Percentiles rank a stretch among this genome's conserved stretches.
These are phyloP conservation scores for Podila epicladia DNA, from an alignment of 192 early-diverging fungal genomes.

Conservation along the genomic window DNA sequence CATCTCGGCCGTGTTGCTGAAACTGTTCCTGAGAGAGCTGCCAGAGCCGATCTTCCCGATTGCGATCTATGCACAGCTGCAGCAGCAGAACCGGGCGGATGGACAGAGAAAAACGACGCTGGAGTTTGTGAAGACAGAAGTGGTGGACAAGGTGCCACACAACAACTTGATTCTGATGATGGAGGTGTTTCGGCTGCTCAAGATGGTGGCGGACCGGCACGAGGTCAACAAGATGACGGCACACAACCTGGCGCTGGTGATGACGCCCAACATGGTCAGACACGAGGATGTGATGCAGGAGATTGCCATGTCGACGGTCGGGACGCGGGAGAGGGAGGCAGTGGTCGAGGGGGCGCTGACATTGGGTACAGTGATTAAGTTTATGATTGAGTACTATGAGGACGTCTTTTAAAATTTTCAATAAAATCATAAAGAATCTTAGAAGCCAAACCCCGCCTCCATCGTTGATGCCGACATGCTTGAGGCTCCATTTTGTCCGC, in stretches of 20 bases:
- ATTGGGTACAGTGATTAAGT: slow-evolving; percentile 32
- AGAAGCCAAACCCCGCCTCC: too few species aligned
- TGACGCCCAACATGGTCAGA: slow-evolving; percentile 87
- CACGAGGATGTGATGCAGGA: slow-evolving; percentile 47
- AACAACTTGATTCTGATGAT: slow-evolving; percentile 64
- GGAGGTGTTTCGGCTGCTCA: slow-evolving; percentile 77
- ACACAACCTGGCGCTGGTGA: slow-evolving; percentile 83
- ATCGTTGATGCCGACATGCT: too few species aligned
- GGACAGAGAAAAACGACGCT: slow-evolving; percentile 51
- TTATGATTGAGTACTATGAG: slow-evolving; percentile 47
- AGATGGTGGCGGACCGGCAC: slow-evolving; percentile 72
- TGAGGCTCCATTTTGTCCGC: too few species aligned
- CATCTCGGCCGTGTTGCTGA: slow-evolving; percentile 82
- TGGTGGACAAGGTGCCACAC: slow-evolving; percentile 54
- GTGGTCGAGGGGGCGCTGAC: slow-evolving; percentile 17
- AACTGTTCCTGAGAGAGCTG: slow-evolving; percentile 86
- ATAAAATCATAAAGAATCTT: not conserved
- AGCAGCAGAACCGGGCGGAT: slow-evolving; percentile 22
- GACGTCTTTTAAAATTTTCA: slow-evolving; percentile 14
- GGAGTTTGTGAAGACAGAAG: slow-evolving; percentile 45
- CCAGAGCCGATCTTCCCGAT: slow-evolving; percentile 78
- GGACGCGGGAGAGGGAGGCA: slow-evolving; percentile 5
- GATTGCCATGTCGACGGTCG: slow-evolving; percentile 32
- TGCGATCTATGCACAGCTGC: slow-evolving; percentile 67
- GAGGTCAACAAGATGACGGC: slow-evolving; percentile 86